Evolutionary conservation across 306 rosid genomes (phyloP).

Genomic region (Rosa rugosa): DNA sequence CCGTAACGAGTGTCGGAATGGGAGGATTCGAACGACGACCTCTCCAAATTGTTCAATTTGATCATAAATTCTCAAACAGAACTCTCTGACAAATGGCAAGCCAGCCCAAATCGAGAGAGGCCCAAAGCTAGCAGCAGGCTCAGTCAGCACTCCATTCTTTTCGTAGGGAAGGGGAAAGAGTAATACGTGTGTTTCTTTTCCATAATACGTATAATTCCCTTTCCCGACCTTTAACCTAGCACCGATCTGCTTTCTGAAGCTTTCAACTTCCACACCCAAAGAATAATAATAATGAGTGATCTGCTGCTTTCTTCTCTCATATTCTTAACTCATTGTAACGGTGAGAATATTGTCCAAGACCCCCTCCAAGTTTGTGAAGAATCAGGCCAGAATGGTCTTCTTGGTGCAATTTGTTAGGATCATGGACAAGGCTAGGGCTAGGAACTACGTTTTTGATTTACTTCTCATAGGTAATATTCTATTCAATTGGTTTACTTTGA

Average conservation of each 20-base stretch:
- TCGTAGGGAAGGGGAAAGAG: background rate
- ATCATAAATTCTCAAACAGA: too few relatives aligned
- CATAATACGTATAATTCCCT: background rate
- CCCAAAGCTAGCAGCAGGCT: too few relatives aligned
- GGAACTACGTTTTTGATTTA: background rate
- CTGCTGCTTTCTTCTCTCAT: background rate
- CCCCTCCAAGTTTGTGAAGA: background rate
- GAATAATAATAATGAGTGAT: background rate
- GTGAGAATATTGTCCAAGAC: background rate
- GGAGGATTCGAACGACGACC: too few relatives aligned
- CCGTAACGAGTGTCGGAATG: too few relatives aligned
- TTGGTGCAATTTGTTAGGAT: background rate
- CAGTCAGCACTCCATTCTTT: background rate
- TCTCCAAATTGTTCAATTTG: too few relatives aligned
- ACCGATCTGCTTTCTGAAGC: background rate
- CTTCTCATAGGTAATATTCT: background rate
- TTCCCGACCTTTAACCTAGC: background rate
- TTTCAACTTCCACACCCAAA: background rate
- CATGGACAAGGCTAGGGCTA: constrained; percentile 1
- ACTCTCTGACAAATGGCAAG: too few relatives aligned
- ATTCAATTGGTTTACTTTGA: background rate
- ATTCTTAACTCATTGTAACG: background rate
- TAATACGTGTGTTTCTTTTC: background rate
- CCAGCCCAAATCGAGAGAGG: too few relatives aligned
- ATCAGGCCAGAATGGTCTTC: constrained; percentile 4